A percentile compares a stretch with the other conserved stretches of the same genome.
Conservation (phyloP, 78 protist genomes). For the Pigoraptor vietnamica region DNA sequence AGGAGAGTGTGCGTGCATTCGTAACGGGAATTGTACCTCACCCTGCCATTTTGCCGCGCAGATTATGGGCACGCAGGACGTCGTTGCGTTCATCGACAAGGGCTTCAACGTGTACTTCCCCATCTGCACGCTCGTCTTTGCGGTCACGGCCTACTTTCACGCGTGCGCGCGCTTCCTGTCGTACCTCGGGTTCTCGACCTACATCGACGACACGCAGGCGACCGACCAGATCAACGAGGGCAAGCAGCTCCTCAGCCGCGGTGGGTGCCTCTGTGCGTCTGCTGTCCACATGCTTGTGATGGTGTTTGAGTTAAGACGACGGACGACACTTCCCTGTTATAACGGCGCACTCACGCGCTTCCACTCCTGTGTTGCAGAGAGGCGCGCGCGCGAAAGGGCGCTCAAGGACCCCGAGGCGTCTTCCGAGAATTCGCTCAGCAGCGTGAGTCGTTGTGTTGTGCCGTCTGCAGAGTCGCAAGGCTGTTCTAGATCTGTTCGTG, state of each 20-base stretch:
- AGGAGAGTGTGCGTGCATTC: too few species aligned
- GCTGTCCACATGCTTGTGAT: too few species aligned
- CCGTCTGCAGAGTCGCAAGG: too few species aligned
- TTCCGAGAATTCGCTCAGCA: not conserved
- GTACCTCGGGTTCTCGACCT: not conserved
- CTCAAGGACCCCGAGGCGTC: not conserved
- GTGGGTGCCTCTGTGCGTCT: too few species aligned
- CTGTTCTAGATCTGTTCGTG: too few species aligned
- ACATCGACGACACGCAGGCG: not conserved
- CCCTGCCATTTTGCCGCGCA: too few species aligned
- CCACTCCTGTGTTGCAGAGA: not conserved
- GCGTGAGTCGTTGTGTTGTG: too few species aligned
- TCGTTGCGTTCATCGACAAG: not conserved
- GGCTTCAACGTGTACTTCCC: slow-evolving; percentile 17
- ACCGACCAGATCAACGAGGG: not conserved
- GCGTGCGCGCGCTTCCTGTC: slow-evolving; percentile 4
- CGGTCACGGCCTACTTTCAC: not conserved
- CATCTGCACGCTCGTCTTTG: not conserved
- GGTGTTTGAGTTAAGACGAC: not conserved
- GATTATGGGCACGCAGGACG: not conserved
- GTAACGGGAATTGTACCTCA: too few species aligned
- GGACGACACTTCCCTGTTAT: not conserved
- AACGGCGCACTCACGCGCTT: too few species aligned
- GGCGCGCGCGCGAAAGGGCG: not conserved
- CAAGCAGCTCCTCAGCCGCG: not conserved